Base-by-base conservation (phyloP, 768 basidiomycete species). In the Phanerochaete carnosa region DNA sequence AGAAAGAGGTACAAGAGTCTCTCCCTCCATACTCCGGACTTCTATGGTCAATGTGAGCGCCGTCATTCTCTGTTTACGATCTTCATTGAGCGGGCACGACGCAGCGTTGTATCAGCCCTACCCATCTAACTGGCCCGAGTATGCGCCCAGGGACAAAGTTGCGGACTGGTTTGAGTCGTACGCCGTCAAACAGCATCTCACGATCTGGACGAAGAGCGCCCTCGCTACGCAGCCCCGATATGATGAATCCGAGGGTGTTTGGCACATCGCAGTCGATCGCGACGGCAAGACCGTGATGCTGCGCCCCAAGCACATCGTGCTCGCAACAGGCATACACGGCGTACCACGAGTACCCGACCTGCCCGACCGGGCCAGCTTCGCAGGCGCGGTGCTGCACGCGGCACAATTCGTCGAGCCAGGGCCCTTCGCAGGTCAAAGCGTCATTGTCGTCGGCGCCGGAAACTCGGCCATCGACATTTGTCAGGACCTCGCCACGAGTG, bases 101-200 rank as follows among this genome's bases (percentile, higher is more conserved):
- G 4, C 22, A 60, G 59, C 56, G 39, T 25, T 55, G 45, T 60
- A 60, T 23, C 72, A 74, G 54, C 64, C 73, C 1, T 78, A 63
- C 59, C 76, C 79, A 0, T 56, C 62, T 16, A 76, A 64, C 28
- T 79, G 75, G 75, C 79, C 78, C 5, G 64, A 66, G 5, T 80
- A 69, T 61, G 76, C 73, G 0, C 75, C 79, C 7, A 70, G 69
- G n/a, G 75, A 73, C 58, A 79, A 78, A 62, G 32, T 80, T 6
- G 80, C 76, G 0, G 69, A 75, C 65, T 79, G 75, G 76, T 57
- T 81, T 11, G 79, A 80, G 63, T 65, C 73, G 26, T 80, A 81
- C 57, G 74, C 68, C 1, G 46, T 64, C 12, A 66, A 67, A 8
- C 77, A 78, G 60, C 79, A 80, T 50, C 66, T 80, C 15, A 66